Conservation (phyloP, 805 yeast genomes). For the Scheffersomyces spartinae region DNA sequence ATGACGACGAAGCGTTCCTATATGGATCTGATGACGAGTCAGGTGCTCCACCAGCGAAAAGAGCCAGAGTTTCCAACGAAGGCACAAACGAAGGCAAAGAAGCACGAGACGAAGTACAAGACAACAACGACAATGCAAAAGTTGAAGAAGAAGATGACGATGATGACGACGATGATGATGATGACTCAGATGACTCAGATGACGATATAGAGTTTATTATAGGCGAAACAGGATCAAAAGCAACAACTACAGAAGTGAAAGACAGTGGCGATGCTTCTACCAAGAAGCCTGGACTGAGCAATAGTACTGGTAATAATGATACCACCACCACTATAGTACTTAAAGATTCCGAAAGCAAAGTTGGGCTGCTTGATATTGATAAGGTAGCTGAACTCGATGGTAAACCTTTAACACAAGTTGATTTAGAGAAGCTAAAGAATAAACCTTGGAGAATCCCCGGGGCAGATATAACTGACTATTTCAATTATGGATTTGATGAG, state of each 20-base stretch:
- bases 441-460: slow-evolving; percentile 99
- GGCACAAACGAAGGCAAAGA: slow-evolving; percentile 8
- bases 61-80: slow-evolving; percentile 11
- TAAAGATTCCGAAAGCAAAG: slow-evolving; percentile 17
- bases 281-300: slow-evolving; percentile 5
- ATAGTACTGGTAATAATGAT: slow-evolving; percentile 11
- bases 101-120: slow-evolving; percentile 13
- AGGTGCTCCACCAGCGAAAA: slow-evolving; percentile 12
- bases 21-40: slow-evolving; percentile 43
- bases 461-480: slow-evolving; percentile 87
- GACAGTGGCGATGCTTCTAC: slow-evolving; percentile 1
- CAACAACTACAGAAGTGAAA: slow-evolving; percentile 8
- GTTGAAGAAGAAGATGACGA: slow-evolving; percentile 15
- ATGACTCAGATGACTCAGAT: slow-evolving; percentile 38
- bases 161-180: slow-evolving; percentile 34
- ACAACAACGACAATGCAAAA: slow-evolving; percentile 7
- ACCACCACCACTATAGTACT: slow-evolving; percentile 25
- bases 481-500: slow-evolving; percentile 95
- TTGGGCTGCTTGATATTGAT: slow-evolving; percentile 52
- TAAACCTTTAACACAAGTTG: slow-evolving; percentile 68
- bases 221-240: slow-evolving; percentile 24
- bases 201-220: slow-evolving; percentile 81
- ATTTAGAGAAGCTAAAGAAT: slow-evolving; percentile 71
- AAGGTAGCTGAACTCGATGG: slow-evolving; percentile 69
- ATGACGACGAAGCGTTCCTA: slow-evolving; percentile 61